A percentile compares a stretch with the other conserved stretches of the same genome.
Conservation (phyloP, 805 yeast species). For the Candida krabiensis region DNA sequence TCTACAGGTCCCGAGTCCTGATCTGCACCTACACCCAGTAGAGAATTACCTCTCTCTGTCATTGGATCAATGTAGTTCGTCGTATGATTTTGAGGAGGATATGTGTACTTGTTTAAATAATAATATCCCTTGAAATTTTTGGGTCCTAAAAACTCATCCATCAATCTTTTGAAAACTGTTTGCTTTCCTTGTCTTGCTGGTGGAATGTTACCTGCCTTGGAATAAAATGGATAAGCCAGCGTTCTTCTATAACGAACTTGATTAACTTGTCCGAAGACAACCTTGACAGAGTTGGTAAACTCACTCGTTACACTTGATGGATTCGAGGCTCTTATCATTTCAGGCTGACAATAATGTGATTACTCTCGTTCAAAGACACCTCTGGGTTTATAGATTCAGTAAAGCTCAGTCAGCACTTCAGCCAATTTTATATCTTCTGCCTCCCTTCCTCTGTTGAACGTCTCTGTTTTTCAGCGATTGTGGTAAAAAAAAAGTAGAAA, state of each 20-base stretch:
- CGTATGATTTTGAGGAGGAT: constrained; percentile 62
- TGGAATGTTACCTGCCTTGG: constrained; percentile 43
- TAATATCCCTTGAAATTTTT: constrained; percentile 82
- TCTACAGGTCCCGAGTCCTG: constrained; percentile 5
- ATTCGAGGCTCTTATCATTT: too few relatives aligned
- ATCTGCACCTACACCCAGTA: constrained; percentile 17
- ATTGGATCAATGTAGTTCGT: constrained; percentile 73
- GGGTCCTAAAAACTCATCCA: constrained; percentile 81
- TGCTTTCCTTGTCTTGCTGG: constrained; percentile 36
- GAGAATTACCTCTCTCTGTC: constrained; percentile 40
- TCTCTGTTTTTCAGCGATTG: neutral
- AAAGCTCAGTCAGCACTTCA: too few relatives aligned
- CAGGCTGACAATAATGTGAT: too few relatives aligned
- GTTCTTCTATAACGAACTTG: constrained; percentile 51
- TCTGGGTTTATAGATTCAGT: too few relatives aligned
- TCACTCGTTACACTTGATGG: too few relatives aligned
- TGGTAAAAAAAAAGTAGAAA: constrained; percentile 4
- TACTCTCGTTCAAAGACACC: too few relatives aligned
- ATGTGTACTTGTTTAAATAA: constrained; percentile 69
- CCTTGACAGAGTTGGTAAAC: constrained; percentile 8
- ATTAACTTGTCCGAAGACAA: constrained; percentile 35
- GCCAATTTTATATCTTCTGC: too few relatives aligned
- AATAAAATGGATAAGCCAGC: constrained; percentile 54
- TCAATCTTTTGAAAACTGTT: constrained; percentile 58
- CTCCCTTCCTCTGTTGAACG: neutral